phyloP scores from a whole-genome alignment of 441 rosid genomes.

The Populus hybrid region DNA sequence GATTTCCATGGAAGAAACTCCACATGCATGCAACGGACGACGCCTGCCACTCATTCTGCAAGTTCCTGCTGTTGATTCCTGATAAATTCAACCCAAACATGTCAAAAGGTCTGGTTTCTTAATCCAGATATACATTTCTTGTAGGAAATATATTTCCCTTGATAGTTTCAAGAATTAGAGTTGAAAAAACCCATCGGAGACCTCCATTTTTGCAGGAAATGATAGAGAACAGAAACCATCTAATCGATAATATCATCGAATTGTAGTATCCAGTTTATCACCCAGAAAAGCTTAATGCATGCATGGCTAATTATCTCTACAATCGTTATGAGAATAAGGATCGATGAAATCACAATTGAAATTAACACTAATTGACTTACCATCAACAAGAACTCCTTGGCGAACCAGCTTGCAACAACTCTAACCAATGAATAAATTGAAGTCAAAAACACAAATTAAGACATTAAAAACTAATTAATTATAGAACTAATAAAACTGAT shows the following conservation, averaged over 20 bases:
- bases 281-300: not conserved
- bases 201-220: too few species aligned
- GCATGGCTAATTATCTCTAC: too few species aligned
- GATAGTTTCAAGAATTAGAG: not conserved
- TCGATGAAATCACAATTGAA: too few species aligned
- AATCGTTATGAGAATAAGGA: too few species aligned
- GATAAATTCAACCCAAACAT: constrained; percentile 15
- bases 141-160: not conserved
- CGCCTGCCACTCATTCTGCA: constrained; percentile 28
- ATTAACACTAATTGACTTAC: too few species aligned
- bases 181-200: too few species aligned
- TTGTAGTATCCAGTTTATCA: not conserved
- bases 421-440: not conserved
- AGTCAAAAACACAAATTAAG: not conserved
- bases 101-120: not conserved
- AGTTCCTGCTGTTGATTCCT: constrained; percentile 27
- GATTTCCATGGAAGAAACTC: constrained; percentile 33
- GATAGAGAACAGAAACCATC: too few species aligned
- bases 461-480: not conserved
- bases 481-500: too few species aligned
- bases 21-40: constrained; percentile 60
- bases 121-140: not conserved
- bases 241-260: too few species aligned
- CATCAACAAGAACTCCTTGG: too few species aligned
- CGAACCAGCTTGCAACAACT: not conserved